Base-by-base conservation (phyloP, 331 rosid genomes). In the Spiraea crenata region DNA sequence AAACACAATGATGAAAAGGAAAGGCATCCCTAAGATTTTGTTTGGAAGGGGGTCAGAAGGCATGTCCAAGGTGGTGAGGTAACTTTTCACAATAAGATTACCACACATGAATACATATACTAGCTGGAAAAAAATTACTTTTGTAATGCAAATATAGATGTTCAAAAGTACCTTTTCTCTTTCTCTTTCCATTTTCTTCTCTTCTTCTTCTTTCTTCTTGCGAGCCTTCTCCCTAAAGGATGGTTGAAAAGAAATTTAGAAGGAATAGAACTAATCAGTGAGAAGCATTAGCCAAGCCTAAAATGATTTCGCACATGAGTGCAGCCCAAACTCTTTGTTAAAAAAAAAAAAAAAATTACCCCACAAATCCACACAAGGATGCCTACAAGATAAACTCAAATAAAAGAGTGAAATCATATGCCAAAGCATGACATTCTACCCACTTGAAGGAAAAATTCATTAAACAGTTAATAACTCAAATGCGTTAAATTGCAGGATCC, bases 121-220 rank as follows among this genome's bases (percentile, higher is more conserved):
- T 9, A 57, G 17, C 12, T 48, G 11, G 40, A 54, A 35, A 62
- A 6, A 35, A 5, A 19, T 42, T 42, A 73, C 44, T 39, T 49
- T 12, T n/a, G 49, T 8, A 69, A 47, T 58, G 17, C 39, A 65
- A 34, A 6, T 55, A 14, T 13, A 63, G 56, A 79, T 31, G 31
- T 50, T 63, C 12, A 57, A 12, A 75, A 73, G 58, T 70, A 95
- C 96, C 96, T 87, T 95, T 84, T 95, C 99, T 75, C 46, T 91
- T 81, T 95, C 99, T 78, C 89, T 89, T 79, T 95, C 97, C 57
- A 5, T 66, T 77, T 76, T 89, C 87, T 82, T 95, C 69, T 91
- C 97, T 69, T 91, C 97, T 82, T 93, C 99, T 85, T 95, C 97
- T 86, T 95, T 95, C 92, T 89, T 95, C 92, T 95, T 91, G 67